Evolutionary conservation across 805 yeast species (phyloP).

Genomic region (Metschnikowia baotianmanensis): DNA sequence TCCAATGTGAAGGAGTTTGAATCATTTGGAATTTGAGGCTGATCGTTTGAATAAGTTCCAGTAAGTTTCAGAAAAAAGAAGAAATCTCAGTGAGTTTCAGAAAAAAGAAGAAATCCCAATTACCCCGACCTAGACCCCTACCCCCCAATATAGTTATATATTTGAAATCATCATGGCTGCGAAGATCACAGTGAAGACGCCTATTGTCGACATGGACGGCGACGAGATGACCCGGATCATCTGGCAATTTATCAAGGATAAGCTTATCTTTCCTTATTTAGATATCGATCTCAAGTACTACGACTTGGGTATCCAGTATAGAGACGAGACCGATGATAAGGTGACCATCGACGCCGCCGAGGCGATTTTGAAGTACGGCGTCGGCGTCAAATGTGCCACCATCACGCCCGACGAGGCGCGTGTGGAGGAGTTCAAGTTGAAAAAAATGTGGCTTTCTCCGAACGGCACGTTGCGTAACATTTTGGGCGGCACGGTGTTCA

Average conservation of each 20-base stretch:
- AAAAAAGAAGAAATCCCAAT: too few species aligned
- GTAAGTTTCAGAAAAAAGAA: too few species aligned
- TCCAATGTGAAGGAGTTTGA: too few species aligned
- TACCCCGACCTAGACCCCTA: too few species aligned
- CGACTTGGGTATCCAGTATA: slow-evolving; percentile 64
- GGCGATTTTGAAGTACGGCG: slow-evolving; percentile 72
- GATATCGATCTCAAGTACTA: slow-evolving; percentile 75
- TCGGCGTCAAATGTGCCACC: slow-evolving; percentile 82
- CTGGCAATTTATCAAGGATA: slow-evolving; percentile 71
- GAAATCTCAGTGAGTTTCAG: too few species aligned
- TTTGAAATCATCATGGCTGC: slow-evolving; percentile 11
- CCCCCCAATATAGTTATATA: too few species aligned
- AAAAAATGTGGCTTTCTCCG: slow-evolving; percentile 84
- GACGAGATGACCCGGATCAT: slow-evolving; percentile 87
- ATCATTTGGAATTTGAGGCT: too few species aligned
- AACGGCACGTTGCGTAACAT: slow-evolving; percentile 83
- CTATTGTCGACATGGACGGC: slow-evolving; percentile 79
- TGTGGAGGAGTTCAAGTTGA: slow-evolving; percentile 68
- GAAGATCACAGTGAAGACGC: slow-evolving; percentile 68
- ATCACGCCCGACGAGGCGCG: slow-evolving; percentile 82
- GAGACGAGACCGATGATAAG: slow-evolving; percentile 71
- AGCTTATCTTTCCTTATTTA: slow-evolving; percentile 64
- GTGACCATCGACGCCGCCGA: slow-evolving; percentile 77
- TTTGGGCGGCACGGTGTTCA: slow-evolving; percentile 78
- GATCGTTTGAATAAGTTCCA: too few species aligned